A percentile compares a stretch with the other conserved stretches of the same genome.
These are phyloP conservation scores for Poronia punctata DNA, from an alignment of 495 filamentous ascomycete genomes.

Conservation along the genomic window DNA sequence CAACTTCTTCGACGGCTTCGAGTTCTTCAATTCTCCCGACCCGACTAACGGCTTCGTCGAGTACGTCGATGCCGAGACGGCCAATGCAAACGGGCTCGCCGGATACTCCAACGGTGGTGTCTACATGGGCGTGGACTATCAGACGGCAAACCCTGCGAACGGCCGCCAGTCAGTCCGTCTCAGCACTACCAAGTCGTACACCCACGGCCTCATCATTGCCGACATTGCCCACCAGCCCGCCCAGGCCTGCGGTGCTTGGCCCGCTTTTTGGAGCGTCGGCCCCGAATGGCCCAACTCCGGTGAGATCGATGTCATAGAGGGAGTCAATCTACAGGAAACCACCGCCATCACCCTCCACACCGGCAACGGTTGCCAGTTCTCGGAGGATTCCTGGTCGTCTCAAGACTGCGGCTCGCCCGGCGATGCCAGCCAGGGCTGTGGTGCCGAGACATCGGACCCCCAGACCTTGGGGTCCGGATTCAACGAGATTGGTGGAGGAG, in stretches of 20 bases:
- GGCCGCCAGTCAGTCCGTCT: slow-evolving; percentile 68
- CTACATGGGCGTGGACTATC: slow-evolving; percentile 50
- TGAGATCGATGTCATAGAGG: slow-evolving; percentile 91
- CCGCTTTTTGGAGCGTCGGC: slow-evolving; percentile 64
- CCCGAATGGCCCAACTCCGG: slow-evolving; percentile 70
- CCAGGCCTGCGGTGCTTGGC: slow-evolving; percentile 58
- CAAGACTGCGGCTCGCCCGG: slow-evolving; percentile 46
- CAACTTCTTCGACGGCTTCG: slow-evolving; percentile 53
- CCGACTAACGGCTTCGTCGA: slow-evolving; percentile 66
- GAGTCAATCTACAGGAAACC: slow-evolving; percentile 59
- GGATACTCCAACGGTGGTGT: slow-evolving; percentile 43
- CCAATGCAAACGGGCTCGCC: slow-evolving; percentile 50
- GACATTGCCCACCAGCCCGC: slow-evolving; percentile 75
- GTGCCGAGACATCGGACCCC: slow-evolving; percentile 33
- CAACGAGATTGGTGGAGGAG: slow-evolving; percentile 65
- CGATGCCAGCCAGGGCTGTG: slow-evolving; percentile 45
- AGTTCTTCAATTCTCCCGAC: slow-evolving; percentile 48
- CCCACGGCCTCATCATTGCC: slow-evolving; percentile 61
- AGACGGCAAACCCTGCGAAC: slow-evolving; percentile 28
- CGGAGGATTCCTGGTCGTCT: slow-evolving; percentile 41
- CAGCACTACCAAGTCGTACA: slow-evolving; percentile 60
- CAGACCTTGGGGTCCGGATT: slow-evolving; percentile 61
- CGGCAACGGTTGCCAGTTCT: slow-evolving; percentile 49
- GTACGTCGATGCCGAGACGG: slow-evolving; percentile 52
- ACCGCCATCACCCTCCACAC: slow-evolving; percentile 78